Evolutionary conservation across 768 basidiomycete genomes (phyloP).

Genomic region (Suillus variegatus): DNA sequence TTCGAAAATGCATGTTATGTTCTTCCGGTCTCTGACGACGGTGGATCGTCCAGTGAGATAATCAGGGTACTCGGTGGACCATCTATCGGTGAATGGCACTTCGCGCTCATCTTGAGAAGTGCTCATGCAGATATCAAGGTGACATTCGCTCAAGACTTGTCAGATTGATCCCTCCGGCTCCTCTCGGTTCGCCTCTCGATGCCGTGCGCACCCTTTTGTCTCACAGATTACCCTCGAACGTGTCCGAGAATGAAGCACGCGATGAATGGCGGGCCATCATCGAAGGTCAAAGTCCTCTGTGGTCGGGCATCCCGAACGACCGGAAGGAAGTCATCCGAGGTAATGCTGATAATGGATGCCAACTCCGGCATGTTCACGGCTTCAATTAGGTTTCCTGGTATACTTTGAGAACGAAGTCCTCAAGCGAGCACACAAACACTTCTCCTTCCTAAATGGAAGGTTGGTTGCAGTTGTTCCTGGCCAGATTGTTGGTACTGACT

Average conservation of each 20-base stretch:
- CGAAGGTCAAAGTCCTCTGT: constrained; percentile 79
- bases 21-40: constrained; percentile 93
- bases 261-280: constrained; percentile 93
- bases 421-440: constrained; percentile 89
- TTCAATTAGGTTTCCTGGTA: constrained; percentile 77
- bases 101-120: constrained; percentile 13
- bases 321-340: constrained; percentile 91
- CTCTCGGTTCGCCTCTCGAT: constrained; percentile 60
- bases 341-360: constrained; percentile 25
- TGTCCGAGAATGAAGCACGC: constrained; percentile 73
- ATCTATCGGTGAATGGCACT: constrained; percentile 61
- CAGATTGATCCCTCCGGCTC: constrained; percentile 75
- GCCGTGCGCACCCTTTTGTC: constrained; percentile 78
- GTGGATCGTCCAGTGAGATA: constrained; percentile 93
- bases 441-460: constrained; percentile 92
- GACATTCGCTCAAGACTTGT: constrained; percentile 89
- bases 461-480: constrained; percentile 26
- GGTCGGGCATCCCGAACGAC: constrained; percentile 86
- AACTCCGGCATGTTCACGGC: background rate
- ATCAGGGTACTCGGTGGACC: constrained; percentile 88
- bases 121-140: constrained; percentile 43
- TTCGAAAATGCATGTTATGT: constrained; percentile 81
- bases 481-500: background rate
- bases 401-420: constrained; percentile 89
- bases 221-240: constrained; percentile 71